These are phyloP conservation scores for Posidonia oceanica DNA, from an alignment of 116 monocot genomes.

Conservation along the genomic window DNA sequence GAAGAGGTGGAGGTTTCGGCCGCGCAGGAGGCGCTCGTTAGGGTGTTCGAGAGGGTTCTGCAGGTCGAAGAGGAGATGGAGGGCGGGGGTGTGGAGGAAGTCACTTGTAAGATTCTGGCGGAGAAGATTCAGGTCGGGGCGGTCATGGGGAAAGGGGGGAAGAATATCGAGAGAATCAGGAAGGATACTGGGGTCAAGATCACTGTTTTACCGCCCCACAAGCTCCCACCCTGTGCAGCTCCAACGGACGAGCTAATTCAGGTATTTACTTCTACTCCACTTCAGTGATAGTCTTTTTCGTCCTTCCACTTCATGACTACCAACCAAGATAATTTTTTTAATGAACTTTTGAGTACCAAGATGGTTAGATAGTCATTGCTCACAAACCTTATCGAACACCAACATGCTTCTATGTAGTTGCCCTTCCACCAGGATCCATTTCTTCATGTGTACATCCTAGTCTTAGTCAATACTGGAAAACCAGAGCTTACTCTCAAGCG, in stretches of 20 bases:
- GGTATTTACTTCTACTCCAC: background rate
- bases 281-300: too few species aligned
- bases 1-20: conserved; percentile 4
- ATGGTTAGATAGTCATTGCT: too few species aligned
- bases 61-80: conserved; percentile 5
- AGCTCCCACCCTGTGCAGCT: conserved; percentile 8
- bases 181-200: conserved; percentile 1
- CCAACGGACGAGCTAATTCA: conserved; percentile 7
- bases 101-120: conserved; percentile 3
- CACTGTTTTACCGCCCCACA: conserved; percentile 3
- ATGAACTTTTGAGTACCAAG: too few species aligned
- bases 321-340: too few species aligned
- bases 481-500: too few species aligned
- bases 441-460: too few species aligned
- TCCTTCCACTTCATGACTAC: too few species aligned
- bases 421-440: too few species aligned
- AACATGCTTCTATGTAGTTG: too few species aligned
- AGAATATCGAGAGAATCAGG: conserved; percentile 4
- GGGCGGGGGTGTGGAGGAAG: background rate
- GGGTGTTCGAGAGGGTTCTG: conserved; percentile 10
- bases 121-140: background rate
- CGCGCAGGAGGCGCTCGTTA: conserved; percentile 8
- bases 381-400: too few species aligned
- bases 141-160: conserved; percentile 9
- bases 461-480: too few species aligned